phyloP scores from a whole-genome alignment of 1,139 yeast species.

The Geotrichum bryndzae region DNA sequence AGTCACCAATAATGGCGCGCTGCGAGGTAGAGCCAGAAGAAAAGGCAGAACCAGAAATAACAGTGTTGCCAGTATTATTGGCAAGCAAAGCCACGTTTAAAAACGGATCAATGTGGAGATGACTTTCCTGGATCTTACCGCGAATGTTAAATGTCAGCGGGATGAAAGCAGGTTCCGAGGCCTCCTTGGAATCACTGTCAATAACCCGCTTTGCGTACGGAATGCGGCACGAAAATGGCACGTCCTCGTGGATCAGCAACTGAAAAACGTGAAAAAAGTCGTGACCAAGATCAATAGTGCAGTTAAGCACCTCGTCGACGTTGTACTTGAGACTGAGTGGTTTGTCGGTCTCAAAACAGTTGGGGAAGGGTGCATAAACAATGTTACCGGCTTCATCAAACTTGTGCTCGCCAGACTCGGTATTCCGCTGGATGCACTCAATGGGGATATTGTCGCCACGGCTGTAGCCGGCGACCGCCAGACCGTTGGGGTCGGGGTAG shows the following conservation, averaged over 20 bases:
- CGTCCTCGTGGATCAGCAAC: slow-evolving; percentile 69
- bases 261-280: slow-evolving; percentile 68
- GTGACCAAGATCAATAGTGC: slow-evolving; percentile 61
- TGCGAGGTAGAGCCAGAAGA: slow-evolving; percentile 60
- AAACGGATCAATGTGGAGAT: slow-evolving; percentile 59
- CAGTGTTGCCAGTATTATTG: slow-evolving; percentile 31
- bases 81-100: slow-evolving; percentile 47
- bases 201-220: slow-evolving; percentile 37
- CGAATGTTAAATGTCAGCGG: slow-evolving; percentile 63
- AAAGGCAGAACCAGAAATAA: slow-evolving; percentile 52
- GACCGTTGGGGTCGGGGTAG: slow-evolving; percentile 15
- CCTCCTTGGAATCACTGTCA: slow-evolving; percentile 1
- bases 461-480: slow-evolving; percentile 27
- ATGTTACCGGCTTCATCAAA: slow-evolving; percentile 55
- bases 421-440: slow-evolving; percentile 61
- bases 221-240: slow-evolving; percentile 64
- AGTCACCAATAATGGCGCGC: slow-evolving; percentile 61
- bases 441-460: slow-evolving; percentile 46
- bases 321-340: slow-evolving; percentile 54
- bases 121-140: slow-evolving; percentile 64
- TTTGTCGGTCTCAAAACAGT: slow-evolving; percentile 57
- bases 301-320: slow-evolving; percentile 48
- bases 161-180: slow-evolving; percentile 26
- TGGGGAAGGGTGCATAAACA: slow-evolving; percentile 53
- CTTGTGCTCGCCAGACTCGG: slow-evolving; percentile 70